Conservation (phyloP, 176 grass and related monocot species). For the Aechmea fasciata region DNA sequence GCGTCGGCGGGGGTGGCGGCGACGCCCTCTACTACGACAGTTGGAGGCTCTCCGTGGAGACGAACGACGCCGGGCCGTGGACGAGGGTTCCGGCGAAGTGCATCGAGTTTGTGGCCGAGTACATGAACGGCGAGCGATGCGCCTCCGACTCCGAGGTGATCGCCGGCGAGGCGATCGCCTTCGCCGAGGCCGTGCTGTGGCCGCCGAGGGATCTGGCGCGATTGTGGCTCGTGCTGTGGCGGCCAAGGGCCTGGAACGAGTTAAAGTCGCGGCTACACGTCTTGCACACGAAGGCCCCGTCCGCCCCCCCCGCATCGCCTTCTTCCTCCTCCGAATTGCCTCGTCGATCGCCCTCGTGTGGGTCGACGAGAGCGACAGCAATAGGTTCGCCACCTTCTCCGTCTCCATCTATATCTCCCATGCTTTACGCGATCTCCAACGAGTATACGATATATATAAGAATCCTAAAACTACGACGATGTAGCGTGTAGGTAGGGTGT, state of each 20-base stretch:
- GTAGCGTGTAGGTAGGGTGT: no score
- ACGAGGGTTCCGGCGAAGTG: slow-evolving; percentile 34
- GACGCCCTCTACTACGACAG: slow-evolving; percentile 61
- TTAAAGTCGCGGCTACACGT: slow-evolving; percentile 71
- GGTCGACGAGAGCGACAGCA: background rate
- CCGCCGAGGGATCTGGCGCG: slow-evolving; percentile 8
- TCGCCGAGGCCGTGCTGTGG: slow-evolving; percentile 40
- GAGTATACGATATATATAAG: no score
- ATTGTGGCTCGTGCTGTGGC: slow-evolving; percentile 89
- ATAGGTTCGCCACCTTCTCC: background rate
- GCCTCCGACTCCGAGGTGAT: slow-evolving; percentile 51
- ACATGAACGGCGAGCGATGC: slow-evolving; percentile 64
- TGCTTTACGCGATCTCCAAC: no score
- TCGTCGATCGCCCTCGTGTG: background rate
- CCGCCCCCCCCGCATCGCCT: background rate
- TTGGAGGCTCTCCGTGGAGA: slow-evolving; percentile 88
- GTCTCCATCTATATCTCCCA: no score
- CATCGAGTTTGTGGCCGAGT: slow-evolving; percentile 21
- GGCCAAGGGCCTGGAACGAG: slow-evolving; percentile 88
- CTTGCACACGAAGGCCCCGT: slow-evolving; percentile 87
- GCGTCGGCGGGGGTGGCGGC: background rate
- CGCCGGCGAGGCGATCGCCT: slow-evolving; percentile 40
- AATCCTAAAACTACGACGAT: no score
- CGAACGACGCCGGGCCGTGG: slow-evolving; percentile 62
- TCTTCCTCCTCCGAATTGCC: background rate